phyloP scores from a whole-genome alignment of 2,329 filamentous ascomycete species.

The Aspergillus costaricaensis region DNA sequence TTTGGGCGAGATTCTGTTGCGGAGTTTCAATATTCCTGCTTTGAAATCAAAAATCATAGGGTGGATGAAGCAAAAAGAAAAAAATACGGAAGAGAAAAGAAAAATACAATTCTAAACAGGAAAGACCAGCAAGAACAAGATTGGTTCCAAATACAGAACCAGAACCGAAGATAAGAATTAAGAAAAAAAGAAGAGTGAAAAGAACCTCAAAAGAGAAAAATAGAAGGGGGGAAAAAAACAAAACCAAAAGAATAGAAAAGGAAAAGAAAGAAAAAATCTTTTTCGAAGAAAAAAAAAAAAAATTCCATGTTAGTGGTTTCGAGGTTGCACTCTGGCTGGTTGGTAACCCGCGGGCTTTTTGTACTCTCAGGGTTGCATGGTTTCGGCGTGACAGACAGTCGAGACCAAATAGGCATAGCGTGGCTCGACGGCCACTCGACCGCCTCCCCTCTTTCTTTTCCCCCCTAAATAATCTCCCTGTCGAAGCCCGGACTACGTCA shows the following conservation, averaged over 20 bases:
- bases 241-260: not conserved
- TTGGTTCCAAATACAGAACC: not conserved
- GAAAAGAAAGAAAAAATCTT: not conserved
- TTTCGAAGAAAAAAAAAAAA: constrained; percentile 1
- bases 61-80: not conserved
- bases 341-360: constrained; percentile 22
- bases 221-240: not conserved
- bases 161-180: no score
- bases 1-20: not conserved
- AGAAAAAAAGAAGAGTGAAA: not conserved
- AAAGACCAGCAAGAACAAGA: not conserved
- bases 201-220: not conserved
- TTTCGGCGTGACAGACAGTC: constrained; percentile 20
- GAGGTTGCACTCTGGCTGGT: constrained; percentile 19
- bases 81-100: constrained; percentile 4
- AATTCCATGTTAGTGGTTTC: not conserved
- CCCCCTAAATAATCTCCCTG: constrained; percentile 39
- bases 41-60: constrained; percentile 3
- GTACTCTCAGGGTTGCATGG: constrained; percentile 27
- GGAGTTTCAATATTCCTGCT: constrained; percentile 4
- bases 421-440: constrained; percentile 27
- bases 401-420: constrained; percentile 11
- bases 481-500: constrained; percentile 42
- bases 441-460: constrained; percentile 28
- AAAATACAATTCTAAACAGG: not conserved